A percentile compares a stretch with the other conserved stretches of the same genome.
Conservation (phyloP, 805 yeast species). For the Grigorovia humatica region DNA sequence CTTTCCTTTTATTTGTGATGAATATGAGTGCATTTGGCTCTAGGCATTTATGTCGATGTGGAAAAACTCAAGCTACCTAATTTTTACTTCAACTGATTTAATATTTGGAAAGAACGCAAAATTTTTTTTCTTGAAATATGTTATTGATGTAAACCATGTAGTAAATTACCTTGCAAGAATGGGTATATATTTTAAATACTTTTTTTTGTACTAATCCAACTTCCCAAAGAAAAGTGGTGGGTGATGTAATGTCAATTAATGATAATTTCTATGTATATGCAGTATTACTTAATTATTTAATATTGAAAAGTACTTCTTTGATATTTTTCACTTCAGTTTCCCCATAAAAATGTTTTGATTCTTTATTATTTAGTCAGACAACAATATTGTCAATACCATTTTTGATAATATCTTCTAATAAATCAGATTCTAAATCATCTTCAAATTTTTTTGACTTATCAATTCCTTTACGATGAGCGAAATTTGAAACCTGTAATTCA, state of each 20-base stretch:
- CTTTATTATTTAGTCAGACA: conserved; percentile 7
- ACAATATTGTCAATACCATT: conserved; percentile 14
- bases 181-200: too few relatives aligned
- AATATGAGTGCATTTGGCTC: conserved; percentile 99
- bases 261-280: not conserved
- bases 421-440: conserved; percentile 47
- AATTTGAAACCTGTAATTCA: conserved; percentile 49
- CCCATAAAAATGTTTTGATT: too few relatives aligned
- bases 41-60: conserved; percentile 85
- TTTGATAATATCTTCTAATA: conserved; percentile 30
- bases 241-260: not conserved
- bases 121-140: not conserved
- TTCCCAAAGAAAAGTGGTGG: not conserved
- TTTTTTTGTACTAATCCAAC: not conserved
- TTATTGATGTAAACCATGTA: not conserved
- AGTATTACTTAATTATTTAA: not conserved
- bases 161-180: not conserved
- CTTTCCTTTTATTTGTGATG: conserved; percentile 50
- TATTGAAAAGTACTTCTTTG: not conserved
- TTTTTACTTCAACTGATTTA: conserved; percentile 51
- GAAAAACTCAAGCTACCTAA: conserved; percentile 97
- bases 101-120: conserved; percentile 3
- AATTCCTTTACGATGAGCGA: conserved; percentile 30
- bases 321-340: too few relatives aligned
- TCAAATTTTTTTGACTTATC: conserved; percentile 26